Conservation (phyloP, 2,329 filamentous ascomycete genomes). For the Waltergamsia citrina region DNA sequence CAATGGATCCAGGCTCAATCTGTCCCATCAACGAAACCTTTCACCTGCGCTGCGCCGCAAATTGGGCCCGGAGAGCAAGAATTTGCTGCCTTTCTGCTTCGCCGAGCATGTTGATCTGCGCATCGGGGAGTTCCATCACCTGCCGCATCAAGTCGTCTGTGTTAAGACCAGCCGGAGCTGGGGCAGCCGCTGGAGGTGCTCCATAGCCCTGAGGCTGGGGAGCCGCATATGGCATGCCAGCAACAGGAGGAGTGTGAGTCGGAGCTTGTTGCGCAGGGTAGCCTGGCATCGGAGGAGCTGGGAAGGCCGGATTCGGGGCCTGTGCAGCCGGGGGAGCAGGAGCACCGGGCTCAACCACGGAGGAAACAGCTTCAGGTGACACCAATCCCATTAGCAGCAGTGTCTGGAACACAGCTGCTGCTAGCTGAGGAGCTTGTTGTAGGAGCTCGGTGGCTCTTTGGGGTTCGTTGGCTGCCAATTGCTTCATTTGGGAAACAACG, state of each 20-base stretch:
- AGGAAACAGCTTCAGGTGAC: conserved; percentile 71
- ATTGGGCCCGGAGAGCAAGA: conserved; percentile 61
- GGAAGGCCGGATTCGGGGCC: conserved; percentile 20
- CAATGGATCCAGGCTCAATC: background rate
- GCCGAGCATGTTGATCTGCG: conserved; percentile 70
- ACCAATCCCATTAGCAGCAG: conserved; percentile 88
- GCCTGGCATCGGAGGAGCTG: conserved; percentile 20
- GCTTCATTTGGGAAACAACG: conserved; percentile 90
- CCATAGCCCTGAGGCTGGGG: conserved; percentile 28
- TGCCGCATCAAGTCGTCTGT: conserved; percentile 70
- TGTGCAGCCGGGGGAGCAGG: conserved; percentile 25
- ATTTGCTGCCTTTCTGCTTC: conserved; percentile 72
- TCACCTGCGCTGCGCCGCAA: conserved; percentile 33
- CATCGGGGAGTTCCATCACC: conserved; percentile 70
- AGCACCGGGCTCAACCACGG: conserved; percentile 61
- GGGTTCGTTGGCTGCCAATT: conserved; percentile 73
- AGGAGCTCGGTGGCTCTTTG: conserved; percentile 78
- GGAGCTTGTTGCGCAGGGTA: conserved; percentile 23
- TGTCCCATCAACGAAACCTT: conserved; percentile 5
- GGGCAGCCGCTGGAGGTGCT: conserved; percentile 20
- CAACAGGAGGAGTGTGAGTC: conserved; percentile 39
- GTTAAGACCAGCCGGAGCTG: conserved; percentile 33
- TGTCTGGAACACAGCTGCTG: conserved; percentile 92
- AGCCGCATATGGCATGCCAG: conserved; percentile 33
- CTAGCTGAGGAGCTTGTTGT: conserved; percentile 80